Evolutionary conservation across 805 yeast species (phyloP).

Genomic region (Spathaspora arborariae): DNA sequence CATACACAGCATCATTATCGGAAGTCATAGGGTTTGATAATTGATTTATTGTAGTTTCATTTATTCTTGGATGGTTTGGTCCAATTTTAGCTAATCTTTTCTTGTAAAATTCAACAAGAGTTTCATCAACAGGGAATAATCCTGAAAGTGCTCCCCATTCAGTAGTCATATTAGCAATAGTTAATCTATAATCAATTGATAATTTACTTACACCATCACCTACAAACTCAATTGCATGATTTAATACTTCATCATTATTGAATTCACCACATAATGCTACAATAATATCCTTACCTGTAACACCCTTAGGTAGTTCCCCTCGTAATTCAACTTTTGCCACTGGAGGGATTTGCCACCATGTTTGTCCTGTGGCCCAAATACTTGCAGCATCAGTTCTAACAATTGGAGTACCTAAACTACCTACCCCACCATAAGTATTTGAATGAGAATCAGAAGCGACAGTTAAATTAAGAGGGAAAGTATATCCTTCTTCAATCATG

Average conservation of each 20-base stretch:
- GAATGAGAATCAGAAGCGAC: slow-evolving; percentile 99
- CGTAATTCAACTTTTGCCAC: slow-evolving; percentile 88
- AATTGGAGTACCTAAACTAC: slow-evolving; percentile 93
- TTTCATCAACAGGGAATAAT: slow-evolving; percentile 90
- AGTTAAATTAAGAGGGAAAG: slow-evolving; percentile 87
- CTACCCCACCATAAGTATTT: slow-evolving; percentile 96
- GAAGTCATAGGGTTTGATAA: slow-evolving; percentile 47
- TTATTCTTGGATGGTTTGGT: slow-evolving; percentile 82
- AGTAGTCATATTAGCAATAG: slow-evolving; percentile 96
- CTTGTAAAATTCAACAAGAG: slow-evolving; percentile 74
- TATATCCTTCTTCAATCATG: slow-evolving; percentile 98
- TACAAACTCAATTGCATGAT: slow-evolving; percentile 90
- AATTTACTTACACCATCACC: slow-evolving; percentile 73
- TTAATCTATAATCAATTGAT: slow-evolving; percentile 79
- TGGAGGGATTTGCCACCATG: slow-evolving; percentile 99
- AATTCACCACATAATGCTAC: slow-evolving; percentile 92
- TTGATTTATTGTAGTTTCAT: slow-evolving; percentile 50
- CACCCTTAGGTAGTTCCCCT: slow-evolving; percentile 80
- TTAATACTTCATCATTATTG: slow-evolving; percentile 88
- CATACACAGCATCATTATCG: slow-evolving; percentile 79
- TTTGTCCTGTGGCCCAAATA: slow-evolving; percentile 99
- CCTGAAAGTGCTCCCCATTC: slow-evolving; percentile 99
- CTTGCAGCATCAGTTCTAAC: slow-evolving; percentile 99
- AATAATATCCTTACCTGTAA: slow-evolving; percentile 94
- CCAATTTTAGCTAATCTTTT: slow-evolving; percentile 55